Percentiles rank a stretch among this genome's conserved stretches.
phyloP scores from a whole-genome alignment of 2,329 filamentous ascomycete species.

The Nemania serpens region DNA sequence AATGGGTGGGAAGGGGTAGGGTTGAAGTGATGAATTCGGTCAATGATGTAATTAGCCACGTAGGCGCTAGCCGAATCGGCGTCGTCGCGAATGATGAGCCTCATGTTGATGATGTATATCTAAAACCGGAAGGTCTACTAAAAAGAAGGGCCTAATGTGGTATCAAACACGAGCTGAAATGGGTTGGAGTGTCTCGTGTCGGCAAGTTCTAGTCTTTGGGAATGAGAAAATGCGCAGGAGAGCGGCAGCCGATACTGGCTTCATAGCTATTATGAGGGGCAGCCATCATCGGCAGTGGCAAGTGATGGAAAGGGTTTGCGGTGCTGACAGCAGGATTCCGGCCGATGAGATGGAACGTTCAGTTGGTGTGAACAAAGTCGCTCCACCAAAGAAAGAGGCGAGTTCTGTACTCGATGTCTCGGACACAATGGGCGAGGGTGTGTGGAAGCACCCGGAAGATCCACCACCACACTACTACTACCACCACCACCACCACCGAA shows the following conservation, averaged over 20 bases:
- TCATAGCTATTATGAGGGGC: conserved; percentile 36
- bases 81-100: conserved; percentile 81
- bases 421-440: conserved; percentile 24
- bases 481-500: neutral
- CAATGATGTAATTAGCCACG: conserved; percentile 81
- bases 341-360: conserved; percentile 42
- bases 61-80: conserved; percentile 71
- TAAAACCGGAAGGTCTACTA: conserved; percentile 31
- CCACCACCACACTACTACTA: conserved; percentile 9
- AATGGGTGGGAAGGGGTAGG: conserved; percentile 76
- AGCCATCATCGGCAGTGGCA: conserved; percentile 27
- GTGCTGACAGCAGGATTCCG: conserved; percentile 32
- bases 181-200: conserved; percentile 11
- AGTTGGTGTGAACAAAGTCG: conserved; percentile 26
- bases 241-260: conserved; percentile 28
- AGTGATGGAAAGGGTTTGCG: conserved; percentile 24
- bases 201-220: neutral
- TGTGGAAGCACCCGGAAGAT: conserved; percentile 22
- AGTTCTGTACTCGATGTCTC: neutral
- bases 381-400: conserved; percentile 22
- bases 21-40: conserved; percentile 77
- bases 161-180: conserved; percentile 21
- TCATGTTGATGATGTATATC: conserved; percentile 58
- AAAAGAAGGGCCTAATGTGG: conserved; percentile 21
- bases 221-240: conserved; percentile 16